phyloP scores from a whole-genome alignment of 768 basidiomycete species.

The Suillus variegatus region DNA sequence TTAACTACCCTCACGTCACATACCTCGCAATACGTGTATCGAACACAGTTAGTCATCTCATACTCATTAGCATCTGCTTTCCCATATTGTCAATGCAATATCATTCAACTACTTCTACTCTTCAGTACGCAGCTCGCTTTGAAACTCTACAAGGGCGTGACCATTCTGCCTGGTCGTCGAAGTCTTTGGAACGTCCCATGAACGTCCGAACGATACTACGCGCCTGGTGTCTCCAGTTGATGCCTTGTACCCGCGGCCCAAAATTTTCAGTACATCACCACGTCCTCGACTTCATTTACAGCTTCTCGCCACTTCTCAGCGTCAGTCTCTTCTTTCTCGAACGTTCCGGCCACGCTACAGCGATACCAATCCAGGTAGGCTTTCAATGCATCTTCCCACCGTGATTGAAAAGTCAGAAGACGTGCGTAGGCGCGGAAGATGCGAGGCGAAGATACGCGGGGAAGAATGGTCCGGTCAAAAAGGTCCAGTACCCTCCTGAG shows the following conservation, averaged over 20 bases:
- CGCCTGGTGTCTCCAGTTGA: conserved; percentile 85
- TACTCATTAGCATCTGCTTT: not conserved
- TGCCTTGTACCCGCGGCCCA: conserved; percentile 63
- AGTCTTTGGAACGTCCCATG: conserved; percentile 82
- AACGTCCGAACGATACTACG: conserved; percentile 88
- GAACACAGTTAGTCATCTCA: conserved; percentile 9
- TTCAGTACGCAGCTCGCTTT: conserved; percentile 31
- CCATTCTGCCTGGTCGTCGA: conserved; percentile 91
- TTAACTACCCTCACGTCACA: conserved; percentile 3
- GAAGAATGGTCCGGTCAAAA: conserved; percentile 77
- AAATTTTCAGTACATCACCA: conserved; percentile 80
- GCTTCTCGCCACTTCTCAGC: conserved; percentile 72
- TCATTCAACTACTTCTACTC: conserved; percentile 12
- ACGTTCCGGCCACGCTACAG: conserved; percentile 56
- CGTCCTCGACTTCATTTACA: conserved; percentile 76
- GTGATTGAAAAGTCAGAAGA: conserved; percentile 70
- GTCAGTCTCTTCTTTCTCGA: conserved; percentile 71
- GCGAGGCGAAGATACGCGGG: conserved; percentile 75
- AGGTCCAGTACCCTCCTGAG: conserved; percentile 67
- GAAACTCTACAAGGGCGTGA: conserved; percentile 59
- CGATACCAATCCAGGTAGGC: conserved; percentile 89
- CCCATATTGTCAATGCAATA: not conserved
- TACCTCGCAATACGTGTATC: not conserved
- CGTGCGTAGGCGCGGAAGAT: conserved; percentile 85
- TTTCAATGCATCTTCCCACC: conserved; percentile 77